phyloP scores from a whole-genome alignment of 164 flowering plant genomes.

The Annona squamosa region DNA sequence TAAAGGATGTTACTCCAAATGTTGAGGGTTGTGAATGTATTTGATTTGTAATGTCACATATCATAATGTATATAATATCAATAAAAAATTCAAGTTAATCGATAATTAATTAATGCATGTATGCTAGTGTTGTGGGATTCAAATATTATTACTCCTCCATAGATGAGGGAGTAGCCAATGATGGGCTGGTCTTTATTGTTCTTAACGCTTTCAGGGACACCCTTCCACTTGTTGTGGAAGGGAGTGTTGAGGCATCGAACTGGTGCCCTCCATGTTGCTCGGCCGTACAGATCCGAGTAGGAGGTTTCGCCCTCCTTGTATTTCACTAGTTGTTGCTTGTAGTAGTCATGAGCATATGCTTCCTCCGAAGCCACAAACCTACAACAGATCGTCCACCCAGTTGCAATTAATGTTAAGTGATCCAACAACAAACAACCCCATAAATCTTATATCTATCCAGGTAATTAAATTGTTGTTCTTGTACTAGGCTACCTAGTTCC shows the following conservation, averaged over 20 bases:
- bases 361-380: slow-evolving; percentile 26
- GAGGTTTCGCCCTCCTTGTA: slow-evolving; percentile 24
- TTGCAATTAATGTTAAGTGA: too few relatives aligned
- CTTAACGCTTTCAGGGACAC: slow-evolving; percentile 13
- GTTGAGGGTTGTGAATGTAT: too few relatives aligned
- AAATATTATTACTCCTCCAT: slow-evolving; percentile 7
- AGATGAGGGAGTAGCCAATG: slow-evolving; percentile 14
- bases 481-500: slow-evolving; percentile 18
- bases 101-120: too few relatives aligned
- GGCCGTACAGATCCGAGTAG: slow-evolving; percentile 18
- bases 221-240: slow-evolving; percentile 19
- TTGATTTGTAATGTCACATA: too few relatives aligned
- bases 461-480: too few relatives aligned
- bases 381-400: not conserved
- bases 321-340: slow-evolving; percentile 23
- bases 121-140: too few relatives aligned
- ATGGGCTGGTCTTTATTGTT: slow-evolving; percentile 20
- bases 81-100: too few relatives aligned
- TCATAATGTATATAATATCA: too few relatives aligned
- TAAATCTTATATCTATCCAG: too few relatives aligned
- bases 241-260: slow-evolving; percentile 29
- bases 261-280: slow-evolving; percentile 21
- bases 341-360: slow-evolving; percentile 27
- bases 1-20: too few relatives aligned
- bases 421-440: too few relatives aligned